phyloP scores from a whole-genome alignment of 2,329 filamentous ascomycete genomes.

The Lojkania enalia region DNA sequence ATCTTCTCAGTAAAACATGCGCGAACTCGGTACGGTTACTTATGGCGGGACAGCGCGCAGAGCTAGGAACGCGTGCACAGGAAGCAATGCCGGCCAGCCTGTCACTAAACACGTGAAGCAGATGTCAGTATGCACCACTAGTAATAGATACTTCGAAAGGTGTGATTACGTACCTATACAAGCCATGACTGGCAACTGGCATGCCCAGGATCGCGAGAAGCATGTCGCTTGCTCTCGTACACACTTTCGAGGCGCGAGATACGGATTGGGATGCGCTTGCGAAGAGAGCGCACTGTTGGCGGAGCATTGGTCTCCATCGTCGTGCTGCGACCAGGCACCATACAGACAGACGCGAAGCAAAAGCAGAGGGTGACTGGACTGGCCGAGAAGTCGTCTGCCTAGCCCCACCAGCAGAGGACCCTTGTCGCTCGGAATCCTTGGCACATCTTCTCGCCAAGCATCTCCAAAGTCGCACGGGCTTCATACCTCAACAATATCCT shows the following conservation, averaged over 20 bases:
- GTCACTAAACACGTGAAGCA: neutral
- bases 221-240: no score
- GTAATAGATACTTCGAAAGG: no score
- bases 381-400: slow-evolving; percentile 25
- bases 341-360: slow-evolving; percentile 14
- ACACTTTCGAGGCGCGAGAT: neutral
- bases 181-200: neutral
- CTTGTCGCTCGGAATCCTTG: no score
- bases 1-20: no score
- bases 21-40: no score
- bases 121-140: no score
- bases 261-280: slow-evolving; percentile 24
- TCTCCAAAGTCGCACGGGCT: neutral
- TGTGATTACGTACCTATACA: neutral
- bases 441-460: neutral
- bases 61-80: no score
- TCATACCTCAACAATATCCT: neutral
- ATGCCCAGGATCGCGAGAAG: neutral
- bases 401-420: no score
- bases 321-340: slow-evolving; percentile 38
- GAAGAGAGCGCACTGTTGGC: slow-evolving; percentile 31
- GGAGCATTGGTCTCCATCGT: slow-evolving; percentile 43
- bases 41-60: no score
- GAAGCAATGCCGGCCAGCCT: no score
- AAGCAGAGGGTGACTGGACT: slow-evolving; percentile 4